Base-by-base conservation (phyloP, 2,329 filamentous ascomycete genomes). In the Diatrype stigma region DNA sequence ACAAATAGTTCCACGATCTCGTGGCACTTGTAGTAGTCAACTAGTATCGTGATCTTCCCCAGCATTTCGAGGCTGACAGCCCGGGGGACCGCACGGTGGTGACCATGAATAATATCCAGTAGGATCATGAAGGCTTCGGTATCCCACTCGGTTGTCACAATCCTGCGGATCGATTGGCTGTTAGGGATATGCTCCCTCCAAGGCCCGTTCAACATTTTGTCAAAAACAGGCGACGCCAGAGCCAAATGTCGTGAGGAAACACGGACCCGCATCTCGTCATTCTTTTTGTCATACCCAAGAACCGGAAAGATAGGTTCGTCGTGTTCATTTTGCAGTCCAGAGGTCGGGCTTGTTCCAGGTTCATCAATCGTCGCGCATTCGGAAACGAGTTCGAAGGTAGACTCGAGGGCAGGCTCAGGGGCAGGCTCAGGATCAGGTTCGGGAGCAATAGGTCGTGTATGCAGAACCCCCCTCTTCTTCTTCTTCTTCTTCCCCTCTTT, bases 111-210 rank as follows among this genome's bases (percentile, higher is more conserved):
- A n/a, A 55, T 35, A 17, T 49, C 47, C 55, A 55, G 58, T 1
- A 68, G 17, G n/a, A 65, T 59, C 1, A 63, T 46, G 5, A 69
- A 23, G 1, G 65, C 64, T 1, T 61, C 53, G 5, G 51, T 11
- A 42, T 69, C 64, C 65, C 65, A 69, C 1, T 44, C 56, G 21
- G 46, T 34, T 6, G 58, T 51, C 1, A 53, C 34, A 5, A 60
- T 17, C 6, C 38, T 21, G 6, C 40, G 53, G n/a, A 26, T 32
- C 37, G 5, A 42, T 40, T 7, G 28, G 10, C 6, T 42, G 6
- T 10, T 42, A 35, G 10, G 32, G 12, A 38, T 21, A 2, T 28
- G 45, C 40, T 60, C 58, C 22, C 49, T 54, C 51, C 54, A 60
- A 3, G 46, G 48, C 2, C 52, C 50, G 22, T 35, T 26, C 3